Evolutionary conservation across 2,329 filamentous ascomycete genomes (phyloP), one percentile per base, ranked within the genome.

Genomic region (Colletotrichum lindemuthianum): DNA sequence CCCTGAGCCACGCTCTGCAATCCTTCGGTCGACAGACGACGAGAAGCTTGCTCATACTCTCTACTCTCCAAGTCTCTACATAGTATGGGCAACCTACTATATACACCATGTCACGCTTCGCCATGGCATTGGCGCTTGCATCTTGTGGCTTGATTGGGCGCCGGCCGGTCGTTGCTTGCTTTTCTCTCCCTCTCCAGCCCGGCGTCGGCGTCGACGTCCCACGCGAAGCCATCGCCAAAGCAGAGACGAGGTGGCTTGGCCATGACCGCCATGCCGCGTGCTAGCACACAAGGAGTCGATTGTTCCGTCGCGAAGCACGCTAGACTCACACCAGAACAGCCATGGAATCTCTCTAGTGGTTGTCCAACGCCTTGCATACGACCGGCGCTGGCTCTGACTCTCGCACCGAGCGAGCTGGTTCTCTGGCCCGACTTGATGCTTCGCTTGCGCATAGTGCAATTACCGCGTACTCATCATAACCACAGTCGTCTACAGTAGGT

Each of bases 321-420:
- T 65, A 65, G 63, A 65, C 43, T 65, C 59, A 65, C 59, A 65
- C 59, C 63, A 65, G 63, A 65, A 65, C 59, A 32, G 41, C 47
- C 51, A 43, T 60, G 53, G 59, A 65, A 61, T 63, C 48, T 4
- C 16, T 57, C 59, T 51, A 57, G 50, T 34, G 50, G 40, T 51
- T 61, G 39, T 24, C 57, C 55, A 53, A 39, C 41, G 49, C 45
- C 40, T 58, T 47, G 34, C 59, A 40, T 40, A 47, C n/a, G 34
- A 40, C 53, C 45, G 44, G 44, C 16, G 51, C 33, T 57, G 37
- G 51, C 37, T 40, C 59, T 37, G 24, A 24, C 24, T 24, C 24
- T 24, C 5, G 24, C 24, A 24, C 24, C 5, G 24, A 24, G 24
- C 24, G 56, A 37, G 45, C 59, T 56, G 45, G 59, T 44, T 34